Percentiles rank a stretch among this genome's conserved stretches.
Conservation (phyloP, 2,329 filamentous ascomycete species). For the Colletotrichum orbiculare region DNA sequence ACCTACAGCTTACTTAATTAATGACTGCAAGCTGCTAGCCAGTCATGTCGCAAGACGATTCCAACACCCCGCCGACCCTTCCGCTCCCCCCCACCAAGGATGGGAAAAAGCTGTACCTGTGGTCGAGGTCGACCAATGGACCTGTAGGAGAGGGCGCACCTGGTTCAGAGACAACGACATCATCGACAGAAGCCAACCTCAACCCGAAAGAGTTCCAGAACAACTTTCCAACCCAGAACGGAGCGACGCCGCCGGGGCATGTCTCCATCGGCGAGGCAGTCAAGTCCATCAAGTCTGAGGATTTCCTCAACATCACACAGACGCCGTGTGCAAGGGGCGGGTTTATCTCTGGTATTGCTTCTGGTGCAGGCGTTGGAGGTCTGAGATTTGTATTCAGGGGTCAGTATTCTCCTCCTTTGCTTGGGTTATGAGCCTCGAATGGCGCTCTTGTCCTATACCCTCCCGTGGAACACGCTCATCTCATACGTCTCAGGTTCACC, state of each 20-base stretch:
- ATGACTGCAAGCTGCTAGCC: conserved; percentile 1
- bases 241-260: conserved; percentile 42
- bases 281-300: conserved; percentile 72
- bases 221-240: conserved; percentile 38
- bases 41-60: conserved; percentile 24
- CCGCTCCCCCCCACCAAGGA: conserved; percentile 7
- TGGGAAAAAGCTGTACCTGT: conserved; percentile 25
- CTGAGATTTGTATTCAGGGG: conserved; percentile 80
- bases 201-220: conserved; percentile 36
- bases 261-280: conserved; percentile 68
- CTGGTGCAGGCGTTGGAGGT: conserved; percentile 80
- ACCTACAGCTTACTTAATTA: neutral
- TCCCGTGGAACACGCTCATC: neutral
- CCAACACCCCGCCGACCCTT: neutral
- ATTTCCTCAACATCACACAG: conserved; percentile 79
- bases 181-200: conserved; percentile 13
- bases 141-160: conserved; percentile 38
- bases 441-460: neutral
- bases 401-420: conserved; percentile 54
- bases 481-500: conserved; percentile 45
- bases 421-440: neutral
- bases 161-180: conserved; percentile 12
- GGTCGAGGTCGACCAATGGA: conserved; percentile 17
- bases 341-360: conserved; percentile 83
- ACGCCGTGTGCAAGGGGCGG: conserved; percentile 87